Evolutionary conservation across 2,329 filamentous ascomycete genomes (phyloP), one percentile per base, ranked within the genome.

Genomic region (Alternaria burnsii): DNA sequence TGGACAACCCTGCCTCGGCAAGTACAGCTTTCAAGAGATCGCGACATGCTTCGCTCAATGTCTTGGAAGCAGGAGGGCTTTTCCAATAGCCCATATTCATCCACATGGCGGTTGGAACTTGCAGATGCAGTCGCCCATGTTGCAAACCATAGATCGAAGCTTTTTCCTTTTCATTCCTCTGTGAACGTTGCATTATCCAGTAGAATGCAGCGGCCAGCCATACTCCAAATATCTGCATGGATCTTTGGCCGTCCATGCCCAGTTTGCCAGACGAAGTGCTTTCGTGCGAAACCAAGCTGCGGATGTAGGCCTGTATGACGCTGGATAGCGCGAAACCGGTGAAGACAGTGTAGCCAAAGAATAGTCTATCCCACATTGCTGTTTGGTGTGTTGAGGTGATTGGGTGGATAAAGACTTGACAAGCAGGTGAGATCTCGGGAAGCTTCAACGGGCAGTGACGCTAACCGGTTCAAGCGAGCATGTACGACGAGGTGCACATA

Each of bases 81-180:
- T 82, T 83, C 86, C 86, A 88, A 61, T 85, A 88, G 0, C 86
- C 86, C 76, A 88, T 82, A 58, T 88, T 88, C 85, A 88, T 88
- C 86, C 86, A 88, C 85, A 87, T 86, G n/a, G 80, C 81, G 4
- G 65, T 61, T 1, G 82, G 82, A 1, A 84, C 70, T 18, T 79
- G 74, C 22, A 86, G 63, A 66, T 88, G 86, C 50, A 88, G 80
- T 61, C 85, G 82, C 63, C 84, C 86, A 78, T 88, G 86, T 18
- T 85, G 83, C 7, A 87, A 75, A 1, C 82, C 82, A 63, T 87
- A 87, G 5, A 76, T 40, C 0, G 52, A 59, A 8, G 18, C 11
- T 7, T 34, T 44, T 3, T 57, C 38, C 11, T 48, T n/a, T 52
- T 43, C 28, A n/a, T n/a, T 30, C 40, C 55, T 22, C 52, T 30